Conservation (phyloP, 768 basidiomycete species). For the Mycena maculata region DNA sequence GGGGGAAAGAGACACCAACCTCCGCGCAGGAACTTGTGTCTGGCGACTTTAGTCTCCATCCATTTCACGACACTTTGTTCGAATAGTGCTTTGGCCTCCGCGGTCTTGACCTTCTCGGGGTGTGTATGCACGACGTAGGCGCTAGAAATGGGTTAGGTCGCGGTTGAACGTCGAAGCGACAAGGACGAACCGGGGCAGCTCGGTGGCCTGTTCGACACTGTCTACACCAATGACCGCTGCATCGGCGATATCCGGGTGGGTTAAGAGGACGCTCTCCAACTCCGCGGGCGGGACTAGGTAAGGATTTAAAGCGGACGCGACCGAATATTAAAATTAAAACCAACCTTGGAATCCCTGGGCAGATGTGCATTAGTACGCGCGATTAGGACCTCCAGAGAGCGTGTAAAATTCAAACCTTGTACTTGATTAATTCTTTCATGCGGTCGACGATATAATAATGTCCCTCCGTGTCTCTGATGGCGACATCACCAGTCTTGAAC, state of each 20-base stretch:
- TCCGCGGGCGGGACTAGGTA: constrained; percentile 73
- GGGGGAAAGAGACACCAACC: constrained; percentile 44
- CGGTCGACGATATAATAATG: constrained; percentile 71
- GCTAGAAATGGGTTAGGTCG: constrained; percentile 40
- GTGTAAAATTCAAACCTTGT: too few species aligned
- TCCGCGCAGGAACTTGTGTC: constrained; percentile 73
- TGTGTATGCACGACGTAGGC: constrained; percentile 59
- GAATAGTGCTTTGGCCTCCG: constrained; percentile 47
- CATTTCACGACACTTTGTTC: constrained; percentile 60
- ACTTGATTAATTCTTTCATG: constrained; percentile 69
- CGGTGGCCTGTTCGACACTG: constrained; percentile 64
- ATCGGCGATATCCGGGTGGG: constrained; percentile 70
- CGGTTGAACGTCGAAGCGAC: constrained; percentile 29
- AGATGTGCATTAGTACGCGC: background rate
- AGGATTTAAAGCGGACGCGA: too few species aligned
- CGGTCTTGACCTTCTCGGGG: constrained; percentile 30
- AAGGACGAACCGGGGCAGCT: constrained; percentile 66
- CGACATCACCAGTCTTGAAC: constrained; percentile 81
- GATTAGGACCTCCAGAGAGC: too few species aligned
- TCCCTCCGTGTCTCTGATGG: constrained; percentile 66
- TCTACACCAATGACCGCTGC: constrained; percentile 74
- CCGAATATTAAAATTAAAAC: background rate
- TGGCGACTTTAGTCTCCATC: constrained; percentile 64
- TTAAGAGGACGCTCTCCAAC: constrained; percentile 69
- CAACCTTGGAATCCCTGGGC: constrained; percentile 29